phyloP scores from a whole-genome alignment of 495 filamentous ascomycete genomes.

The Collariella sp. region DNA sequence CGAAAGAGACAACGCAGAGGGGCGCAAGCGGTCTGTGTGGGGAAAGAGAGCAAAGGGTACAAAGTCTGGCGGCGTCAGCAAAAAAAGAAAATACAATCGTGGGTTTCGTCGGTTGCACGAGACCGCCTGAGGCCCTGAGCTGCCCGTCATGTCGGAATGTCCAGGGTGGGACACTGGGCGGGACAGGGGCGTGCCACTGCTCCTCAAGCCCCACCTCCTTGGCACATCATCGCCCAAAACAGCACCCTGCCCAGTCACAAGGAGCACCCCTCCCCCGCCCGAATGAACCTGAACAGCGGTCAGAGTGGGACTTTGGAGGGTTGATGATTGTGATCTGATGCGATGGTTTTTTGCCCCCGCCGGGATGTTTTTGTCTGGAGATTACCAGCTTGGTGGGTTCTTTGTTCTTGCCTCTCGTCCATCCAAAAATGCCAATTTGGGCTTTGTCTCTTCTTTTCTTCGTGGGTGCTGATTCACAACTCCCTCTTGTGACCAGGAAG shows the following conservation, averaged over 20 bases:
- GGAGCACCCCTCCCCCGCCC: background rate
- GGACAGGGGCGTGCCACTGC: background rate
- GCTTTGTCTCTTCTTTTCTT: no score
- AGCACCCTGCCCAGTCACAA: background rate
- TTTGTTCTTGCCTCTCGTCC: background rate
- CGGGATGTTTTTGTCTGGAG: background rate
- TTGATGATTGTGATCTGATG: background rate
- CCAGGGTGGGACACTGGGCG: constrained; percentile 17
- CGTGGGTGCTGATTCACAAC: background rate
- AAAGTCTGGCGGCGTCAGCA: background rate
- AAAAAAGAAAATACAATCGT: background rate
- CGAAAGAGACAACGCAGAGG: background rate
- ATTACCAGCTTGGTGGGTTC: background rate
- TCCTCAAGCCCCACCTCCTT: background rate
- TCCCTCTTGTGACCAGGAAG: background rate
- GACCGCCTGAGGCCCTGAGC: constrained; percentile 4
- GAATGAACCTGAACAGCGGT: background rate
- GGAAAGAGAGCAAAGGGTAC: background rate
- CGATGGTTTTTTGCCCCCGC: background rate
- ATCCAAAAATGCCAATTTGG: background rate
- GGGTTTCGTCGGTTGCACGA: background rate
- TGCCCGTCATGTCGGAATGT: constrained; percentile 5
- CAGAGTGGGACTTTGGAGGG: background rate
- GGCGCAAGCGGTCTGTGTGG: background rate
- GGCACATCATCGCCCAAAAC: background rate